Conservation (phyloP, 495 filamentous ascomycete genomes). For the Xylaria venustula region DNA sequence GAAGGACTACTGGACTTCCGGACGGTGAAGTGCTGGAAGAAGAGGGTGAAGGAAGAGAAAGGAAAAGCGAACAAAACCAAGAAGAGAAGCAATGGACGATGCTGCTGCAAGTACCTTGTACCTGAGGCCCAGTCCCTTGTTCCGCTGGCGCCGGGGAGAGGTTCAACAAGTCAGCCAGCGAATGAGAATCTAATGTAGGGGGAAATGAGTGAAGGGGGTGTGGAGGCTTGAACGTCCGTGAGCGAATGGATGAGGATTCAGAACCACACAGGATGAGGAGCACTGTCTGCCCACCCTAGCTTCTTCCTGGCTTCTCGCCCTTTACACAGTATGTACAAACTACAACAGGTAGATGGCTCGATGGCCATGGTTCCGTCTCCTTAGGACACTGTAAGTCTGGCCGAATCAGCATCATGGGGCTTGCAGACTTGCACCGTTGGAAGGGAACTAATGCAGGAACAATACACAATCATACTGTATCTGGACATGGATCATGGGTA, state of each 20-base stretch:
- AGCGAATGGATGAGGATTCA: conserved; percentile 20
- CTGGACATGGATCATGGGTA: conserved; percentile 14
- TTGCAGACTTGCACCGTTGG: conserved; percentile 7
- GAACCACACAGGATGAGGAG: conserved; percentile 5
- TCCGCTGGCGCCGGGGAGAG: conserved; percentile 2
- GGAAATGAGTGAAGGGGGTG: conserved; percentile 36
- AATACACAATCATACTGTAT: conserved; percentile 7
- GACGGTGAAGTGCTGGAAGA: conserved; percentile 24
- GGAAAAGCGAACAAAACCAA: conserved; percentile 29
- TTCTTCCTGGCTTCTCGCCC: not conserved
- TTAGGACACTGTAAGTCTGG: conserved; percentile 1
- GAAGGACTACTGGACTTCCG: conserved; percentile 22
- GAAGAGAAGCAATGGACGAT: conserved; percentile 22
- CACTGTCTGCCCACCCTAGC: conserved; percentile 19
- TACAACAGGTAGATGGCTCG: not conserved
- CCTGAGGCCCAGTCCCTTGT: conserved; percentile 13
- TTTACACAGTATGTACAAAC: not conserved
- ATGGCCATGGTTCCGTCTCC: not conserved
- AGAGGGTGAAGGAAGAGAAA: conserved; percentile 35
- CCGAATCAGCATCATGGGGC: conserved; percentile 10
- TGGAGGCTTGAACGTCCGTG: conserved; percentile 20
- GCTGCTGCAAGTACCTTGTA: conserved; percentile 3
- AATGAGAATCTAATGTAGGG: conserved; percentile 30
- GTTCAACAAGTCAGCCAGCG: conserved; percentile 15
- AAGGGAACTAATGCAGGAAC: conserved; percentile 32